A percentile compares a stretch with the other conserved stretches of the same genome.
Conservation (phyloP, 2,329 filamentous ascomycete species). For the Cladosporium sp. region DNA sequence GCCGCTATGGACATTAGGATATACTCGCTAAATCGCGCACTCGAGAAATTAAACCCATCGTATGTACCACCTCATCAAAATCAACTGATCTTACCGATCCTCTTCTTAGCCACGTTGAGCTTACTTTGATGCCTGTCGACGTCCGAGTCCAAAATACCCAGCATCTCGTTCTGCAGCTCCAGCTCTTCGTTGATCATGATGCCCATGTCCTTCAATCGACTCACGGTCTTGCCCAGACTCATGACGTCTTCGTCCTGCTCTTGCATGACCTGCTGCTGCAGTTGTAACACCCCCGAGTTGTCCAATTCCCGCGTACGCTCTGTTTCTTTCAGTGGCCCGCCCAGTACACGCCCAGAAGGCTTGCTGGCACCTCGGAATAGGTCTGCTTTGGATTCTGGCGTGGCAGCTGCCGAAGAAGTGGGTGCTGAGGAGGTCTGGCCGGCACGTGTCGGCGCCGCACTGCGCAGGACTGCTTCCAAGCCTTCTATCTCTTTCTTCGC, state of each 20-base stretch:
- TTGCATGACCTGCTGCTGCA: constrained; percentile 70
- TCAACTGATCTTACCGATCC: constrained; percentile 59
- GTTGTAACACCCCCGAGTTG: constrained; percentile 67
- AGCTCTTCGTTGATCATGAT: constrained; percentile 72
- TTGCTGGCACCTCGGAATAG: constrained; percentile 32
- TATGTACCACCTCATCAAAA: background rate
- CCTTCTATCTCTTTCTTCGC: constrained; percentile 72
- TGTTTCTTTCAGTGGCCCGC: constrained; percentile 66
- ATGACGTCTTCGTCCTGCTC: constrained; percentile 73
- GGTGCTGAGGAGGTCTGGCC: constrained; percentile 2
- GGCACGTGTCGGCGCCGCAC: constrained; percentile 21
- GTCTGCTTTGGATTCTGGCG: constrained; percentile 33
- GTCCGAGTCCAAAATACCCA: constrained; percentile 64
- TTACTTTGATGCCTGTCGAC: constrained; percentile 63
- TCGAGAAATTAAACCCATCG: background rate
- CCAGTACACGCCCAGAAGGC: constrained; percentile 60
- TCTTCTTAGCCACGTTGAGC: constrained; percentile 68
- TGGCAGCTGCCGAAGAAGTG: constrained; percentile 29
- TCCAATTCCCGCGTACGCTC: constrained; percentile 72
- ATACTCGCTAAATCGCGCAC: constrained; percentile 3
- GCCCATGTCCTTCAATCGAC: constrained; percentile 73
- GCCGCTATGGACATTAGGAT: background rate
- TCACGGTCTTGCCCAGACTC: constrained; percentile 63
- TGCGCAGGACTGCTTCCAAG: constrained; percentile 68
- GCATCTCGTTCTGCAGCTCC: constrained; percentile 65